Evolutionary conservation across 2,329 filamentous ascomycete species (phyloP).

Genomic region (Dendrostoma leiphaemia): DNA sequence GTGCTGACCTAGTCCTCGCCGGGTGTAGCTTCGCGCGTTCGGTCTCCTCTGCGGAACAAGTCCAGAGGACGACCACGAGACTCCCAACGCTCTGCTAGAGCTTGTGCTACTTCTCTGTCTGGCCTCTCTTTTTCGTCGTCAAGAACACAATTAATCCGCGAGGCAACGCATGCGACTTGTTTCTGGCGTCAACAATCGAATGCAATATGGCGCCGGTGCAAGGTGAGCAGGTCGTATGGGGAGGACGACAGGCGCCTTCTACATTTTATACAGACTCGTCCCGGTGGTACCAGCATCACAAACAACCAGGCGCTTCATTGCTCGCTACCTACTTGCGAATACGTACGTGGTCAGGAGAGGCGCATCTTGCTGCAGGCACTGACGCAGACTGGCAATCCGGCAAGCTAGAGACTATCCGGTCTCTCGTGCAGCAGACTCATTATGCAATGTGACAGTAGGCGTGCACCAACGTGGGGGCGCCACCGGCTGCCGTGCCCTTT

Average conservation of each 20-base stretch:
- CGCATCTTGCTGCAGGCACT: not conserved
- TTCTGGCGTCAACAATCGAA: not conserved
- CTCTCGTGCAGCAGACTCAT: conserved; percentile 13
- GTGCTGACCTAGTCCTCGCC: not conserved
- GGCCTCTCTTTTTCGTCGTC: not conserved
- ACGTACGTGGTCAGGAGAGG: not conserved
- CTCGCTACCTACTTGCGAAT: not conserved
- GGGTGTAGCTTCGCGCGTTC: conserved; percentile 2
- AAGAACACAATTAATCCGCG: not conserved
- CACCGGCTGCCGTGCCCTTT: not conserved
- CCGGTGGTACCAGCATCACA: conserved; percentile 10
- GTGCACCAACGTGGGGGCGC: conserved; percentile 11
- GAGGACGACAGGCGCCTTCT: not conserved
- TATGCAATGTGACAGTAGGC: not conserved
- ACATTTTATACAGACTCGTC: not conserved
- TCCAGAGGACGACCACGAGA: not conserved
- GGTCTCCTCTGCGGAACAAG: not conserved
- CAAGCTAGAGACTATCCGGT: conserved; percentile 15
- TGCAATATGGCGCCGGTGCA: not conserved
- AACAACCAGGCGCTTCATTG: not conserved
- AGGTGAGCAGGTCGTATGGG: not conserved
- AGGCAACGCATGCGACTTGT: not conserved
- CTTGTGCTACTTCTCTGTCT: not conserved
- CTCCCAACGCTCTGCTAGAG: not conserved
- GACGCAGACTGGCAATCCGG: not conserved